Evolutionary conservation across 2,329 filamentous ascomycete species (phyloP).

Genomic region (Aspergillus aculeatinus): DNA sequence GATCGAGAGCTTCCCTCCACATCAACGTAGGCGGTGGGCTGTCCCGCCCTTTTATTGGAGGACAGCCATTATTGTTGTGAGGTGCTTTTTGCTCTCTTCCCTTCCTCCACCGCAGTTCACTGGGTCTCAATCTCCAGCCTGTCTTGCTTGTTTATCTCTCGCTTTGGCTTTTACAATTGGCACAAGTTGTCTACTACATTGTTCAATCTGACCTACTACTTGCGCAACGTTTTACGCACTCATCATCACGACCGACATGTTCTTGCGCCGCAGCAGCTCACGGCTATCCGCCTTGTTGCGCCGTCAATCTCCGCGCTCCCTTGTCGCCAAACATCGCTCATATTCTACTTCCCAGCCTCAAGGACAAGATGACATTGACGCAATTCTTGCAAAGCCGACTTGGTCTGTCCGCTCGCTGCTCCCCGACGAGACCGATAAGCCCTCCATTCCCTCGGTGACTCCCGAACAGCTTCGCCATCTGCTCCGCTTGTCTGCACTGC

Average conservation of each 20-base stretch:
- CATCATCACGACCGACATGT: neutral
- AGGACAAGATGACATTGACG: conserved; percentile 31
- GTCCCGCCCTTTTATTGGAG: conserved; percentile 10
- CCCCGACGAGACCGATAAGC: conserved; percentile 43
- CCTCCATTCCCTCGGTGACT: conserved; percentile 51
- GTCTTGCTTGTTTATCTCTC: neutral
- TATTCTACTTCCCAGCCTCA: conserved; percentile 27
- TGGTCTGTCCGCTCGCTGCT: conserved; percentile 83
- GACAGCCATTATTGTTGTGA: neutral
- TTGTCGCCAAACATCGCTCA: conserved; percentile 11
- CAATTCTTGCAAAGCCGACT: conserved; percentile 65
- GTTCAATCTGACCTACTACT: neutral
- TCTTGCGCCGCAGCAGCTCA: conserved; percentile 16
- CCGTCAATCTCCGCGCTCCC: conserved; percentile 1
- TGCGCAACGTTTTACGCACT: too few species aligned
- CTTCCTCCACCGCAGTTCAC: neutral
- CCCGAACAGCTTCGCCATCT: conserved; percentile 74
- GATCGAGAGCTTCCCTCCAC: conserved; percentile 5
- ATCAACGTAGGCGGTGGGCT: conserved; percentile 23
- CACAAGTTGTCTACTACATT: neutral
- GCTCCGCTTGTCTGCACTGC: conserved; percentile 83
- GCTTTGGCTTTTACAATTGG: conserved; percentile 8
- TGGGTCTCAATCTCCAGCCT: neutral
- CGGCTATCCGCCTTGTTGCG: conserved; percentile 17
- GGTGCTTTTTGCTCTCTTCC: neutral